Base-by-base conservation (phyloP, 306 rosid genomes). In the Mimosa bimucronata region DNA sequence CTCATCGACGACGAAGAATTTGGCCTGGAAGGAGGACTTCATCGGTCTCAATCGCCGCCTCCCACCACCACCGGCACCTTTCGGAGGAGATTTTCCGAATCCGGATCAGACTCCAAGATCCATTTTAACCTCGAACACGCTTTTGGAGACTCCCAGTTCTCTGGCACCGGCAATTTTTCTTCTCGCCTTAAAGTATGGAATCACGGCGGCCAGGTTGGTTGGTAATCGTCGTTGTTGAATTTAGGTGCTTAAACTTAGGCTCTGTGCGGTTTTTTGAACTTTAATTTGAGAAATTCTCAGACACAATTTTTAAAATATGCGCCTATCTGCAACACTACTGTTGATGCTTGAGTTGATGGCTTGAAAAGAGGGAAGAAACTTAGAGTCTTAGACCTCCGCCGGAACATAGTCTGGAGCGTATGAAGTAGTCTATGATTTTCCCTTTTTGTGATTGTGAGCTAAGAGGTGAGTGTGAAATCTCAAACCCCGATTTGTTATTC, bases 121-220 rank as follows among this genome's bases (percentile, higher is more conserved):
- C 98, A 91, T 79, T 92, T 95, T 80, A 68, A 85, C 26, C 94
- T 95, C 53, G 88, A 92, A 28, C 98, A 95, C 79, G 97, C 98
- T 55, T 92, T 95, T 48, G 96, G 98, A 14, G 98, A 91, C 77
- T 91, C 97, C 9, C 91, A 89, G 66, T 95, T 91, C 90, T 77
- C 83, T 5, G 86, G 87, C 28, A 92, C 97, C 25, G 98, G 98
- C 23, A 88, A 90, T 71, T 95, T 95, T 89, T 92, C 91, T 9
- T 97, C 98, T 83, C 98, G 98, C 72, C 89, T 95, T 53, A 95
- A 92, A 91, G 86, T 94, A 41, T 95, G 90, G 91, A 91, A 72
- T 80, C 97, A 95, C 82, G 98, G 98, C 16, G 90, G 80, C 62
- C 98, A 95, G 98, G 98, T 92, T 83, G 38, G 61, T 81, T 30